Evolutionary conservation across 2,329 filamentous ascomycete genomes (phyloP), one percentile per base, ranked within the genome.

Genomic region (Macrophomina tecta): DNA sequence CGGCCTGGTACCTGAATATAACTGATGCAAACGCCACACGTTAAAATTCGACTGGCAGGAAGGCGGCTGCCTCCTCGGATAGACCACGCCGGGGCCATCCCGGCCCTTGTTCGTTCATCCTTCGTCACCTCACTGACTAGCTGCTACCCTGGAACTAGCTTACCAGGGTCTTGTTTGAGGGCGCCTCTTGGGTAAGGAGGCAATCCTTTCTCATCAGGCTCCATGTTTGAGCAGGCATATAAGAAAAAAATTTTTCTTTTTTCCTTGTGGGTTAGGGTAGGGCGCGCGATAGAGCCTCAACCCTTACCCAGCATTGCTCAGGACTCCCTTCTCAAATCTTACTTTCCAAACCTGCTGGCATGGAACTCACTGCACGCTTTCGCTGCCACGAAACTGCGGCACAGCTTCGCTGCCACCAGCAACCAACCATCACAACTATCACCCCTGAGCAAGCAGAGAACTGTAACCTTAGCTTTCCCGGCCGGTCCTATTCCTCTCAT

Each of bases 21-120:
- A 36, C 58, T 62, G 58, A 62, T 5, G 58, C 58, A 23, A 23
- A 62, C 58, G 58, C 58, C 58, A 62, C 58, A 62, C 58, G 58
- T 48, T 62, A 49, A 45, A 49, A 23, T 23, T 62, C 49, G 30
- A 49, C 45, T n/a, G 58, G 38, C 42, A 36, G 58, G 49, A 34
- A 23, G 23, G 23, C 23, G 23, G 16, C 30, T 36, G 58, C 42
- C 11, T 16, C 58, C 42, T 61, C 42, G 49, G 58, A 62, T 62
- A 62, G 58, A 62, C 49, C 32, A 16, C 45, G 11, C 30, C 5
- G 30, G 58, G 45, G 42, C 16, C 28, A 32, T 12, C 16, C n/a
- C 32, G 56, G 32, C 16, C 55, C 55, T 46, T 23, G 55, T 23
- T 23, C 23, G 23, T 23, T 23, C 23, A 23, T 23, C 3, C 23